A percentile compares a stretch with the other conserved stretches of the same genome.
Evolutionary conservation across 495 filamentous ascomycete species (phyloP).

Genomic region (Neurospora tetraspora): DNA sequence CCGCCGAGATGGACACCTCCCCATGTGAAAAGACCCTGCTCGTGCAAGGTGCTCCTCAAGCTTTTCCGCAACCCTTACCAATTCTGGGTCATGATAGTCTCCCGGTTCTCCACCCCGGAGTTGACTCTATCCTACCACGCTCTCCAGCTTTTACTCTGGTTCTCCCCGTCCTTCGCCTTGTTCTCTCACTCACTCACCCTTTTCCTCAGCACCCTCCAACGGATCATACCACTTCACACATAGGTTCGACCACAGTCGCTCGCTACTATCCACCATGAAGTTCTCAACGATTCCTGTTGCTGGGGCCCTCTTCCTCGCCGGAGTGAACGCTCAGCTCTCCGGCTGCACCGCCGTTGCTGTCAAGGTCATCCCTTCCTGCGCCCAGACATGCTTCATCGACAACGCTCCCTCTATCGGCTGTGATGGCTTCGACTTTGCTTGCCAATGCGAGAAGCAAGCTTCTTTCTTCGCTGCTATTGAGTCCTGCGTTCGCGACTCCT

Average conservation of each 20-base stretch:
- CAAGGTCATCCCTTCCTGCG: conserved; percentile 19
- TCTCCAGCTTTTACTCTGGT: background rate
- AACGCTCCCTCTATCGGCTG: conserved; percentile 17
- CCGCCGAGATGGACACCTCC: background rate
- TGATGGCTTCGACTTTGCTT: conserved; percentile 19
- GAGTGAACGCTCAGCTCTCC: background rate
- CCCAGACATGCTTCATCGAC: conserved; percentile 22
- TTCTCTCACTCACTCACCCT: background rate
- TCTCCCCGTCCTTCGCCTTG: background rate
- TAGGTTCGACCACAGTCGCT: background rate
- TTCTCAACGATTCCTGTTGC: conserved; percentile 2
- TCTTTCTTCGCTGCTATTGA: conserved; percentile 18
- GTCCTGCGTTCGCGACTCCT: conserved; percentile 17
- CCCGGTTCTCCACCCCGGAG: background rate
- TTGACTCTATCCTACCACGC: background rate
- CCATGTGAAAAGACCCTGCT: conserved; percentile 1
- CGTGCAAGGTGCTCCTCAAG: background rate
- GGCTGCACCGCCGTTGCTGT: conserved; percentile 19
- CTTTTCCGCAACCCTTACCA: background rate
- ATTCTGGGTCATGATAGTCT: background rate
- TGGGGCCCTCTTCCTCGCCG: background rate
- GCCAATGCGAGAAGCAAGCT: conserved; percentile 21
- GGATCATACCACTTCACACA: background rate
- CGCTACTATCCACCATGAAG: conserved; percentile 5
- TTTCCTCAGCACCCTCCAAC: background rate